Base-by-base conservation (phyloP, 2,329 filamentous ascomycete species). In the Bipolaris victoriae region DNA sequence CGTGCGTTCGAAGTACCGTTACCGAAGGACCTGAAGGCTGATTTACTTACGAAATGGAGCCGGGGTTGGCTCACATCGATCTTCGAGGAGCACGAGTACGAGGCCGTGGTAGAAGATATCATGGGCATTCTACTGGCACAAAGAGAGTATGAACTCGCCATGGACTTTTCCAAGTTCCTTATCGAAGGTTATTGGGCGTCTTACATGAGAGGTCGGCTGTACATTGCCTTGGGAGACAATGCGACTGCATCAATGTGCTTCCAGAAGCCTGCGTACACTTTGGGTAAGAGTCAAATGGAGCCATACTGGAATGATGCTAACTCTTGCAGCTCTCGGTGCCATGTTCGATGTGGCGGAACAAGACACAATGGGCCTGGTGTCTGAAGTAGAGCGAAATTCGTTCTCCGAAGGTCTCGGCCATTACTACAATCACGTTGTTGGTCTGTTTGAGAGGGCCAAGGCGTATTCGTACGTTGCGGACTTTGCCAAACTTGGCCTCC, bases 371-470 rank as follows among this genome's bases (percentile, higher is more conserved):
- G 57, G 50, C 41, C 84, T 97, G 13, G 82, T 98, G 20, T 88
- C 90, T 52, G 86, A 91, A 22, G 86, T 88, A 2, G 91, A 97
- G 64, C 89, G 88, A 11, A 80, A 82, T 51, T 80, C 74, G 50
- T 88, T 89, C 70, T 83, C 92, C 70, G 86, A 86, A 54, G 95
- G 94, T 1, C 82, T 93, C 39, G 85, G 91, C 5, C 88, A 86
- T 61, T 99, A 97, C 78, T 96, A 96, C 75, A 87, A 89, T 40
- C 95, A 99, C 74, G 85, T 98, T 49, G 85, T 93, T 11, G 83
- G 86, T 18, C 82, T 99, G 1, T 98, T 90, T 70, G 93, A 97
- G 73, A 86, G 85, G 65, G 84, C 86, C 41, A 90, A 88, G 65
- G 87, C 89, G 0, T 91, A 90, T 74, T 90, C 90, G 1, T 90